Evolutionary conservation across 192 early-diverging fungal genomes (phyloP).

Genomic region (Gonapodya sp.): DNA sequence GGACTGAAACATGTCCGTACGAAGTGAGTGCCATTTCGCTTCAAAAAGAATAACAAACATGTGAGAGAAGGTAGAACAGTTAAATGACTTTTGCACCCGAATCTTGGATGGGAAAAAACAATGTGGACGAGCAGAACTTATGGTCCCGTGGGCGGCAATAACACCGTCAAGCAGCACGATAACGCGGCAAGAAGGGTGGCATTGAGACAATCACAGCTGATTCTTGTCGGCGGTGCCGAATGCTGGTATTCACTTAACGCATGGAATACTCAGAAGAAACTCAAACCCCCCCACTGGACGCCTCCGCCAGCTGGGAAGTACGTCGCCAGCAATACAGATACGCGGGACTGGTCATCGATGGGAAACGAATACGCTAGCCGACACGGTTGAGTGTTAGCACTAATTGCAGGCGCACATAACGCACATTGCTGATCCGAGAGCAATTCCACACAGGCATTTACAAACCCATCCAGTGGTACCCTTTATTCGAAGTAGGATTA

Average conservation of each 20-base stretch:
- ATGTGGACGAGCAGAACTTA: background rate
- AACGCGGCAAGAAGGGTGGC: background rate
- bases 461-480: conserved; percentile 2
- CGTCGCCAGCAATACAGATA: background rate
- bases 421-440: background rate
- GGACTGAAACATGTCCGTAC: background rate
- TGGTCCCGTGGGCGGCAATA: conserved; percentile 3
- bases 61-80: too few species aligned
- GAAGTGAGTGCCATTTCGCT: background rate
- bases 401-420: background rate
- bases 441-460: background rate
- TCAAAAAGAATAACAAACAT: too few species aligned
- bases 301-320: background rate
- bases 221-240: background rate
- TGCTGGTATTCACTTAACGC: background rate
- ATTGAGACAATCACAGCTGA: background rate
- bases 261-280: background rate
- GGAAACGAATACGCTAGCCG: background rate
- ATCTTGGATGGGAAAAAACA: too few species aligned
- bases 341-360: background rate
- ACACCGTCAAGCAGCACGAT: background rate
- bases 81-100: background rate
- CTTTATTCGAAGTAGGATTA: background rate
- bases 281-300: background rate
- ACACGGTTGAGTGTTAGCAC: background rate